Base-by-base conservation (phyloP, 108 stramenopile genomes). In the Bacterosira constricta region DNA sequence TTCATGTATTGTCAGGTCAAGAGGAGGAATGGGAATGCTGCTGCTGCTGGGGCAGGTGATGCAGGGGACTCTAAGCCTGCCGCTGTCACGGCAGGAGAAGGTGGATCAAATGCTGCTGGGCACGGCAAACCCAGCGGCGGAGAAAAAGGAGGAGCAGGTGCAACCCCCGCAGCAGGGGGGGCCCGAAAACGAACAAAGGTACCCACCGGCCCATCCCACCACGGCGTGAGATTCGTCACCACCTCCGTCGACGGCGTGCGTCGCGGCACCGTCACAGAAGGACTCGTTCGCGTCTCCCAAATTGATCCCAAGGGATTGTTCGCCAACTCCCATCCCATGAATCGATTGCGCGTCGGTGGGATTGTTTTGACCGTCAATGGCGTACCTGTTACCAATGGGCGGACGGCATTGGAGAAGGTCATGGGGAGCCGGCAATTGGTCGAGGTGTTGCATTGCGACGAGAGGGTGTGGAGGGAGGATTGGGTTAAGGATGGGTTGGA, bases 1-100 rank as follows among this genome's bases (percentile, higher is more conserved):
- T 74, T 74, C 30, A 23, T 49, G 37, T 74, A 74, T 51, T 74
- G 73, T 59, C 73, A 77, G 44, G 75, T 69, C 27, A 66, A 53
- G 47, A 45, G 65, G 47, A 42, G 44, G 23, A 63, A 58, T 35
- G n/a, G n/a, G n/a, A n/a, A n/a, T n/a, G n/a, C n/a, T n/a, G n/a
- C n/a, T n/a, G n/a, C n/a, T n/a, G n/a, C n/a, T n/a, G 17, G 62
- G 34, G 42, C 32, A 60, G 59, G 36, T 38, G 49, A 54, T 1
- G 54, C 29, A 2, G 65, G 56, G 12, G 68, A 39, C 23, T n/a
- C n/a, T n/a, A n/a, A n/a, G n/a, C n/a, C n/a, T n/a, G n/a, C n/a
- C n/a, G n/a, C n/a, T n/a, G n/a, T n/a, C n/a, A 41, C 17, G 20
- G 34, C 25, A 13, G 62, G 52, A 37, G 54, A 53, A 29, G 63